Evolutionary conservation across 257 asterid genomes (phyloP).

Genomic region (Solanum etuberosum): DNA sequence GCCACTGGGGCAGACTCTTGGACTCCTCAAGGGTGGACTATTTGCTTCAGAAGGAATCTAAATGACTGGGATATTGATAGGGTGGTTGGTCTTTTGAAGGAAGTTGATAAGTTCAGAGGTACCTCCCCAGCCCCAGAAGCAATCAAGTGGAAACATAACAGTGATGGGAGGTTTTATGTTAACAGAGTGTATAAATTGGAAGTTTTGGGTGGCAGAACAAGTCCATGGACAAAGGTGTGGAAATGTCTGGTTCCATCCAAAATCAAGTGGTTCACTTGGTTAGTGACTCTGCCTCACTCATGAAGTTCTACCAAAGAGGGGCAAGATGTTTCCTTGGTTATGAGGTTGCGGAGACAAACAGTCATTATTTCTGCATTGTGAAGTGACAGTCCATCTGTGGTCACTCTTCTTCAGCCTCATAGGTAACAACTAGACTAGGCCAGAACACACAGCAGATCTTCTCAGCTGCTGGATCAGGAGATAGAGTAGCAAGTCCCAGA

Average conservation of each 20-base stretch:
- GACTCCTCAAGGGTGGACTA: background rate
- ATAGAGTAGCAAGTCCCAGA: background rate
- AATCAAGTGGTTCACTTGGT: background rate
- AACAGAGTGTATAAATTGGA: background rate
- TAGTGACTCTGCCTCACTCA: background rate
- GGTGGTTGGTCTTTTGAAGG: background rate
- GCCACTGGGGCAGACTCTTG: background rate
- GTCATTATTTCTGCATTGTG: background rate
- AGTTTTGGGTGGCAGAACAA: background rate
- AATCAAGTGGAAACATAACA: too few species aligned
- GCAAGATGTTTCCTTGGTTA: background rate
- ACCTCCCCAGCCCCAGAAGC: too few species aligned
- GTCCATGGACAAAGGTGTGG: background rate
- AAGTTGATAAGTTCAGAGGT: too few species aligned
- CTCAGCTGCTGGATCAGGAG: background rate
- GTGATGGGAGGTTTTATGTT: background rate
- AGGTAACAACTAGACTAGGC: background rate
- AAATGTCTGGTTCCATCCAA: background rate
- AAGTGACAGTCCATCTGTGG: background rate
- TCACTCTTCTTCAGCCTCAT: background rate
- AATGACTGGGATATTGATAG: background rate
- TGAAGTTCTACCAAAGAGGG: background rate
- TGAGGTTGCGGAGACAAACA: background rate
- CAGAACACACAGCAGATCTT: background rate
- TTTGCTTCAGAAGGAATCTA: background rate